Conservation (phyloP, 768 basidiomycete genomes). For the Boletus sensibilis region DNA sequence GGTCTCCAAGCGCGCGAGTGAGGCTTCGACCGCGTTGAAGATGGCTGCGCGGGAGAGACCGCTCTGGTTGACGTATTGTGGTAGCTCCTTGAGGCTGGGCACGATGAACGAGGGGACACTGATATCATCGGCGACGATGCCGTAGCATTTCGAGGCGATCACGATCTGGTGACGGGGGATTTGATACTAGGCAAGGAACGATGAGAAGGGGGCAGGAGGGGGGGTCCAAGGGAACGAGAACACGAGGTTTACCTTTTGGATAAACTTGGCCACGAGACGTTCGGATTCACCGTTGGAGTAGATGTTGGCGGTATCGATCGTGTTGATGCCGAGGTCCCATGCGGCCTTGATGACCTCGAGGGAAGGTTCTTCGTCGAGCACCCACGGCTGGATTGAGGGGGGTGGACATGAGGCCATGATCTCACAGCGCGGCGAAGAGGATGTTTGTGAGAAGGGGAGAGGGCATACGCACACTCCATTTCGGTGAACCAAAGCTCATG, state of each 20-base stretch:
- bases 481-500: constrained; percentile 4
- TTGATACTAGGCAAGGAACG: constrained; percentile 18
- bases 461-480: background rate
- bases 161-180: constrained; percentile 36
- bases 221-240: background rate
- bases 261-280: constrained; percentile 35
- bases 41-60: constrained; percentile 39
- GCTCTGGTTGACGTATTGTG: constrained; percentile 31
- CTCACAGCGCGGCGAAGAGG: background rate
- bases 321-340: constrained; percentile 41
- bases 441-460: background rate
- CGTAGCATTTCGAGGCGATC: constrained; percentile 31
- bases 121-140: constrained; percentile 12
- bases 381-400: constrained; percentile 18
- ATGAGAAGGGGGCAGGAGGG: no score
- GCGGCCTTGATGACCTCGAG: constrained; percentile 38
- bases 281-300: constrained; percentile 41
- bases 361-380: constrained; percentile 30
- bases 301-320: constrained; percentile 40
- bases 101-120: background rate
- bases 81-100: constrained; percentile 2
- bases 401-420: background rate
- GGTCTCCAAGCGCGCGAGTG: constrained; percentile 37
- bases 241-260: constrained; percentile 31
- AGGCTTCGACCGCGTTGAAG: constrained; percentile 39